phyloP scores from a whole-genome alignment of 192 early-diverging fungal genomes.

The Entophlyctis luteolus region DNA sequence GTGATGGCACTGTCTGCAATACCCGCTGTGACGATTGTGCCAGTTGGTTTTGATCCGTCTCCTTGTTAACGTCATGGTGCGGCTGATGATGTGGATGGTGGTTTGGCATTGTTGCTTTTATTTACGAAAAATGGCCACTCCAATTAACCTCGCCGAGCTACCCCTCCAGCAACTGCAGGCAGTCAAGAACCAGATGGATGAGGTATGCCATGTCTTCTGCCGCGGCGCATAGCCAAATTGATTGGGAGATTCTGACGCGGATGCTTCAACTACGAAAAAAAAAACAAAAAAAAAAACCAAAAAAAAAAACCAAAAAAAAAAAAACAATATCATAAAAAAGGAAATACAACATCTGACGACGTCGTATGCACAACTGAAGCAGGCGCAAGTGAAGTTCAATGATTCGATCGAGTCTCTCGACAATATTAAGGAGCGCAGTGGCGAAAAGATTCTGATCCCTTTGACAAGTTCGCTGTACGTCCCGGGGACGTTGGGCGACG shows the following conservation, averaged over 20 bases:
- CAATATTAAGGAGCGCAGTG: conserved; percentile 47
- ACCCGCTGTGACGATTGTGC: no score
- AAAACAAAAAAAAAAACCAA: conserved; percentile 31
- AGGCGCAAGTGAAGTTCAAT: conserved; percentile 79
- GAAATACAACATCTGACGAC: conserved; percentile 81
- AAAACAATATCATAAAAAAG: conserved; percentile 32
- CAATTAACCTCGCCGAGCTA: conserved; percentile 78
- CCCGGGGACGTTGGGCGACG: conserved; percentile 76
- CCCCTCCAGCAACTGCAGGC: conserved; percentile 78
- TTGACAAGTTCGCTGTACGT: conserved; percentile 82
- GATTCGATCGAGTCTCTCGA: conserved; percentile 77
- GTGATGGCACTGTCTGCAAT: no score
- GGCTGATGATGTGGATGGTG: no score
- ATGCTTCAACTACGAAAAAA: not conserved
- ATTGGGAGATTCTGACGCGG: not conserved
- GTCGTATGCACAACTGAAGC: conserved; percentile 83
- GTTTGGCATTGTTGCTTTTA: no score
- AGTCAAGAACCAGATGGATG: conserved; percentile 79
- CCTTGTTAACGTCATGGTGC: no score
- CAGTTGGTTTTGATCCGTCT: no score
- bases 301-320: conserved; percentile 49
- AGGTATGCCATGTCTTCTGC: conserved; percentile 44
- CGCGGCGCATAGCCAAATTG: no score
- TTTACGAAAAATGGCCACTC: no score
- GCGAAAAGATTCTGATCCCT: conserved; percentile 68